A percentile compares a stretch with the other conserved stretches of the same genome.
These are phyloP conservation scores for Podaxis mareebaensis DNA, from an alignment of 768 basidiomycete genomes.

Conservation along the genomic window DNA sequence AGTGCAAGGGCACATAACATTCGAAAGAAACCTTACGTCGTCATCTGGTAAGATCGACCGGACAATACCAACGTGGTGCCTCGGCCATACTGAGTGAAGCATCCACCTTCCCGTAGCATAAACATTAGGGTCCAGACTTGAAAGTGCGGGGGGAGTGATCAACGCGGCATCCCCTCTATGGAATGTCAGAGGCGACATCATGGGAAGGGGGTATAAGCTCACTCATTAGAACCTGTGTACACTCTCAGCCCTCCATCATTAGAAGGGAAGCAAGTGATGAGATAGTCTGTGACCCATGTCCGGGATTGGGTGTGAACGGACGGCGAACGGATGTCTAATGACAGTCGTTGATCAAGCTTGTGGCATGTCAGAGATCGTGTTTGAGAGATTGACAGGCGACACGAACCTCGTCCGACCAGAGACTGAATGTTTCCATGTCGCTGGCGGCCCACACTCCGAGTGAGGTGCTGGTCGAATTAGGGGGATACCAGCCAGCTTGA, in stretches of 20 bases:
- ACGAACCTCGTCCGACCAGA: slow-evolving; percentile 74
- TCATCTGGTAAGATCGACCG: slow-evolving; percentile 60
- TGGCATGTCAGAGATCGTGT: slow-evolving; percentile 1
- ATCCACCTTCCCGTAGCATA: slow-evolving; percentile 46
- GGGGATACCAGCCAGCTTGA: slow-evolving; percentile 62
- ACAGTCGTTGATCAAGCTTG: slow-evolving; percentile 61
- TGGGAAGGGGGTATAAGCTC: slow-evolving; percentile 21
- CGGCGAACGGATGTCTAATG: slow-evolving; percentile 64
- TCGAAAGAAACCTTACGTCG: slow-evolving; percentile 31
- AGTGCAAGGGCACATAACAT: neutral
- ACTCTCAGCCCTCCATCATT: slow-evolving; percentile 41
- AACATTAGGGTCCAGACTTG: slow-evolving; percentile 23
- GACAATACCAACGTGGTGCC: slow-evolving; percentile 57
- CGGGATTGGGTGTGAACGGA: slow-evolving; percentile 55
- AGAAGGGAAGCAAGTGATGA: slow-evolving; percentile 53
- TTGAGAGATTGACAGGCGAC: neutral
- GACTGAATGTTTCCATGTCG: slow-evolving; percentile 93
- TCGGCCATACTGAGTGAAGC: slow-evolving; percentile 52
- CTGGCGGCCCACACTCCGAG: slow-evolving; percentile 73
- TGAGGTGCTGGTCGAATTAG: slow-evolving; percentile 28
- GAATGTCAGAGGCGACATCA: neutral
- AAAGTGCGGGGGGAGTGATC: slow-evolving; percentile 33
- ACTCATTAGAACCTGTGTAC: slow-evolving; percentile 80
- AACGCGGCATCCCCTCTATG: slow-evolving; percentile 60
- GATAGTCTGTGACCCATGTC: slow-evolving; percentile 81